A percentile compares a stretch with the other conserved stretches of the same genome.
phyloP scores from a whole-genome alignment of 129 eudicot genomes.

The Pulicaria dysenterica region DNA sequence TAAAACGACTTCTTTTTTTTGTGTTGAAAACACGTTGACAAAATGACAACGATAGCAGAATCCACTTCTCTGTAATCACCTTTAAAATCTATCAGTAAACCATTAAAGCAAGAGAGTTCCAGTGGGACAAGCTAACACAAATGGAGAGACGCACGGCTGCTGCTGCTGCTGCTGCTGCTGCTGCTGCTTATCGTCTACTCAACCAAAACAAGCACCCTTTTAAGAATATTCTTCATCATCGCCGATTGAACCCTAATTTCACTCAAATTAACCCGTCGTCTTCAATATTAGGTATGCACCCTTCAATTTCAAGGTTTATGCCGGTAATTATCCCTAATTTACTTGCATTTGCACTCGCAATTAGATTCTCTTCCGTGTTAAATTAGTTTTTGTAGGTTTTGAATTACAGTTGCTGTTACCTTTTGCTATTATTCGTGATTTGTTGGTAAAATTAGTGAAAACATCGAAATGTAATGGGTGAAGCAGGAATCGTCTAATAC shows the following conservation, averaged over 20 bases:
- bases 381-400: not conserved
- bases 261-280: slow-evolving; percentile 17
- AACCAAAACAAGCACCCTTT: slow-evolving; percentile 23
- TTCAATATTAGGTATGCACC: slow-evolving; percentile 7
- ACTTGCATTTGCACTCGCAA: slow-evolving; percentile 1
- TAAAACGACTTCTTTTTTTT: too few relatives aligned
- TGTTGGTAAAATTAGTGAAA: not conserved
- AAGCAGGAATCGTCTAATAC: not conserved
- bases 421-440: not conserved
- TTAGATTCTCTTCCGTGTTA: not conserved
- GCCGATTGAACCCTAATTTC: slow-evolving; percentile 30
- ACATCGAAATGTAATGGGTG: not conserved
- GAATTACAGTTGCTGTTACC: not conserved
- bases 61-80: not conserved
- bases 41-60: not conserved
- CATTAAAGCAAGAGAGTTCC: not conserved
- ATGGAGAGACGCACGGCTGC: slow-evolving; percentile 43
- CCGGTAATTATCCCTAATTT: not conserved
- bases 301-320: not conserved
- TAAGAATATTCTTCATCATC: slow-evolving; percentile 32
- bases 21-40: not conserved
- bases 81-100: not conserved
- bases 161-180: slow-evolving; percentile 26
- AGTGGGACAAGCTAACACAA: slow-evolving; percentile 21
- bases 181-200: slow-evolving; percentile 39